A percentile compares a stretch with the other conserved stretches of the same genome.
Conservation (phyloP, 164 flowering plant species). For the Liquidambar formosana region DNA sequence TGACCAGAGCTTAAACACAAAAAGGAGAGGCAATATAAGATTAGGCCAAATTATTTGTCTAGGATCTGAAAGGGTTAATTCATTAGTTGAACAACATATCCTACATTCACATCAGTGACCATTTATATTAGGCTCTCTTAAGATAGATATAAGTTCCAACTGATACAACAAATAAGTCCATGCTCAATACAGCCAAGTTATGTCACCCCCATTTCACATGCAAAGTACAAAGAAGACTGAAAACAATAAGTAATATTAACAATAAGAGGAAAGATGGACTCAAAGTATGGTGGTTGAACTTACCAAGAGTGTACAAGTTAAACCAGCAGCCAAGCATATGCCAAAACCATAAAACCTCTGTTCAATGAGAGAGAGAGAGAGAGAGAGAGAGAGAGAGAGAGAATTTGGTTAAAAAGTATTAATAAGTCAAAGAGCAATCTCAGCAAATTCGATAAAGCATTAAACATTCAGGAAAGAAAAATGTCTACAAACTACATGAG, state of each 20-base stretch:
- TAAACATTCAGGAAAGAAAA: neutral
- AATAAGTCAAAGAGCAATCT: neutral
- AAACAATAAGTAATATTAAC: neutral
- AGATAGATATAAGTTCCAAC: too few relatives aligned
- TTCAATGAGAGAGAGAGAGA: constrained; percentile 4
- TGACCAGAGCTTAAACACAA: too few relatives aligned
- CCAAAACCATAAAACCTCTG: constrained; percentile 88
- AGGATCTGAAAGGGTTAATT: too few relatives aligned
- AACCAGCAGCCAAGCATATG: constrained; percentile 77
- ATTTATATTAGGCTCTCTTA: too few relatives aligned
- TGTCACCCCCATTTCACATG: neutral
- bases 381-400: constrained; percentile 9
- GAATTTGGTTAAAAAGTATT: neutral
- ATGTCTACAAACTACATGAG: neutral
- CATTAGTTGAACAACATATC: too few relatives aligned
- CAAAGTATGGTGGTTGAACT: constrained; percentile 17
- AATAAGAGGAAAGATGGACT: neutral
- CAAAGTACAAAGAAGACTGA: neutral
- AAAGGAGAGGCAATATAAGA: too few relatives aligned
- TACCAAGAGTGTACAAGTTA: constrained; percentile 84
- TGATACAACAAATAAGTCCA: too few relatives aligned
- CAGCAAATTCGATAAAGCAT: neutral
- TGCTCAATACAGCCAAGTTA: too few relatives aligned
- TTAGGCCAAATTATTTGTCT: neutral
- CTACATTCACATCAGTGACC: too few relatives aligned